These are phyloP conservation scores for Annulohypoxylon nitens DNA, from an alignment of 495 filamentous ascomycete species.

Conservation along the genomic window DNA sequence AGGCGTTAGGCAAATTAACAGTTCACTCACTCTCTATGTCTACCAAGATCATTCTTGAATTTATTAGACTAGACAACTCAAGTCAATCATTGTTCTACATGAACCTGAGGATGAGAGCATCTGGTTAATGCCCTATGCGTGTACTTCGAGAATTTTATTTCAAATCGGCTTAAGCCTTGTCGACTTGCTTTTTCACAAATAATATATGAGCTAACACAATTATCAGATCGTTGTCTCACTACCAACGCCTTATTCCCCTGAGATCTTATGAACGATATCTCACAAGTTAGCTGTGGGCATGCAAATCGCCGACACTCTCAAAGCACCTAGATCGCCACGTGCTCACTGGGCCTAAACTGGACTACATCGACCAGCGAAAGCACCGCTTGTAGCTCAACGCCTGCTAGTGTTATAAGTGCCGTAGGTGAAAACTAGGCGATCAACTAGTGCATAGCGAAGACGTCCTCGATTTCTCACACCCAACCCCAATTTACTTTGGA, in stretches of 20 bases:
- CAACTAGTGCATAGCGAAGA: constrained; percentile 4
- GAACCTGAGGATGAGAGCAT: constrained; percentile 11
- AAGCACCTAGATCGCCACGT: constrained; percentile 26
- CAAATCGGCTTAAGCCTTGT: neutral
- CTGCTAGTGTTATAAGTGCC: neutral
- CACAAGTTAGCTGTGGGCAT: constrained; percentile 26
- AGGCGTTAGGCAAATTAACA: constrained; percentile 1
- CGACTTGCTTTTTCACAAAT: neutral
- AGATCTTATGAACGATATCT: neutral
- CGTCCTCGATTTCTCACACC: neutral
- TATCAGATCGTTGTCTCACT: neutral
- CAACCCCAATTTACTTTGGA: constrained; percentile 8
- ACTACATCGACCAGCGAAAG: constrained; percentile 2
- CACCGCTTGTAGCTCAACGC: neutral
- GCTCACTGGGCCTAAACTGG: constrained; percentile 1
- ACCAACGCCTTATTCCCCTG: neutral
- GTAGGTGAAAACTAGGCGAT: constrained; percentile 8
- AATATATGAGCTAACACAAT: constrained; percentile 13
- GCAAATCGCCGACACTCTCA: constrained; percentile 12
- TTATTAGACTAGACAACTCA: constrained; percentile 3
- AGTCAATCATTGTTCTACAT: neutral
- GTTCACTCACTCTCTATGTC: neutral
- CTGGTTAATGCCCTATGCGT: neutral
- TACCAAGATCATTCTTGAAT: neutral
- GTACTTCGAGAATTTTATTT: neutral